phyloP scores from a whole-genome alignment of 257 asterid species.

The Dorcoceras hygrometricum region DNA sequence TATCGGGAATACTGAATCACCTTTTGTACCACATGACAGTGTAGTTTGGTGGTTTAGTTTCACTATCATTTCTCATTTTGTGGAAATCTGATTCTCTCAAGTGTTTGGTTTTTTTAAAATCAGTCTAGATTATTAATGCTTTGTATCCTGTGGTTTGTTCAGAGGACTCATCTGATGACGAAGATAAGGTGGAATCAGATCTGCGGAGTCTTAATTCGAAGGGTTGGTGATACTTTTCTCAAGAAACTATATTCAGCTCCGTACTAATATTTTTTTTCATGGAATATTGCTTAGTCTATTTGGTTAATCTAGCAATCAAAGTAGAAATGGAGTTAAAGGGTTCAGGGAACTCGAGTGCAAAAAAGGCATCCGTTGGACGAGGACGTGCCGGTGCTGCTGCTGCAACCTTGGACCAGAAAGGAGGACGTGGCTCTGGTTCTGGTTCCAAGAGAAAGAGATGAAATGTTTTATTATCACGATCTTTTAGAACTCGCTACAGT shows the following conservation, averaged over 20 bases:
- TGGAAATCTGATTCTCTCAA: neutral
- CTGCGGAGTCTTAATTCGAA: slow-evolving; percentile 63
- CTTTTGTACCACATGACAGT: neutral
- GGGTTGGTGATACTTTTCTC: slow-evolving; percentile 44
- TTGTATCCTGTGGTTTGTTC: slow-evolving; percentile 24
- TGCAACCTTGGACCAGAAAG: slow-evolving; percentile 34
- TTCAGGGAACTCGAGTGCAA: slow-evolving; percentile 50
- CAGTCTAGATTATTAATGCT: neutral
- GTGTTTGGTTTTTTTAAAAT: slow-evolving; percentile 7
- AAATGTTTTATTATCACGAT: slow-evolving; percentile 6
- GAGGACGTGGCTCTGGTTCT: slow-evolving; percentile 53
- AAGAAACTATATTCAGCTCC: neutral
- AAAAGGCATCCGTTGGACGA: slow-evolving; percentile 57
- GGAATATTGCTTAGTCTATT: neutral
- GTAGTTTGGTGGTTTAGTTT: neutral
- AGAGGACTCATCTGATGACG: slow-evolving; percentile 47
- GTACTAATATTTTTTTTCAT: neutral
- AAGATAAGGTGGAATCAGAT: slow-evolving; percentile 63
- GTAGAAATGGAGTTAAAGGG: slow-evolving; percentile 79
- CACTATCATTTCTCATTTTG: neutral
- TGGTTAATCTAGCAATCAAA: slow-evolving; percentile 46
- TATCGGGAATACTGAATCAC: neutral
- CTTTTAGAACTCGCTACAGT: too few species aligned
- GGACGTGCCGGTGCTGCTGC: slow-evolving; percentile 29
- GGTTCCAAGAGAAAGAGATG: slow-evolving; percentile 79